Base-by-base conservation (phyloP, 2,329 filamentous ascomycete species). In the Fusarium sp. region DNA sequence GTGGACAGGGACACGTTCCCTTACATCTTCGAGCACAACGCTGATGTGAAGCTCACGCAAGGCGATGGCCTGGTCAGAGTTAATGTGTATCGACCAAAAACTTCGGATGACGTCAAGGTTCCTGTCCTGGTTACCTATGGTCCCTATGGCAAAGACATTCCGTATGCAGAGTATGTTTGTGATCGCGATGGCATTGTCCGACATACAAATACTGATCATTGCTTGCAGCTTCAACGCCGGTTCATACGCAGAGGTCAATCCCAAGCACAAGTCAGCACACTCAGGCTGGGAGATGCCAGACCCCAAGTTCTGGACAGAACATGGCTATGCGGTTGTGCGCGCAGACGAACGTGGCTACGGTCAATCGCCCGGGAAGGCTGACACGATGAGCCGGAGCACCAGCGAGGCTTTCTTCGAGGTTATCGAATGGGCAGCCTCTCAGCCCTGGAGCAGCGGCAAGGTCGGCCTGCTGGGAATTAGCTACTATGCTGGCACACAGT, bases 131-230 rank as follows among this genome's bases (percentile, higher is more conserved):
- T 91, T 5, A 93, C 91, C 0, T 93, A 93, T 70, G 91, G 91
- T 0, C 91, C 91, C 0, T 93, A 93, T 70, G 91, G 91, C 45
- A 93, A 93, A 73, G 91, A 93, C 73, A 91, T 92, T 38, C 86
- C 84, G 20, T 93, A 93, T 76, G 82, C 83, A 61, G 81, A 85
- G 82, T 84, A 73, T 69, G 79, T n/a, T n/a, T n/a, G n/a, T n/a
- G n/a, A n/a, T n/a, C n/a, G n/a, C n/a, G n/a, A n/a, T n/a, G n/a
- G n/a, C n/a, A n/a, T n/a, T n/a, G n/a, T n/a, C n/a, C n/a, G n/a
- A n/a, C n/a, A n/a, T 55, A 58, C 14, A 5, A 5, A 5, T n/a
- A 54, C 48, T 58, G 38, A 64, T n/a, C 14, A 42, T 9, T 17
- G 37, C n/a, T 30, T 27, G 41, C 37, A 83, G 78, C 60, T 85